Evolutionary conservation across 805 yeast genomes (phyloP).

Genomic region (Alloascoidea africana): DNA sequence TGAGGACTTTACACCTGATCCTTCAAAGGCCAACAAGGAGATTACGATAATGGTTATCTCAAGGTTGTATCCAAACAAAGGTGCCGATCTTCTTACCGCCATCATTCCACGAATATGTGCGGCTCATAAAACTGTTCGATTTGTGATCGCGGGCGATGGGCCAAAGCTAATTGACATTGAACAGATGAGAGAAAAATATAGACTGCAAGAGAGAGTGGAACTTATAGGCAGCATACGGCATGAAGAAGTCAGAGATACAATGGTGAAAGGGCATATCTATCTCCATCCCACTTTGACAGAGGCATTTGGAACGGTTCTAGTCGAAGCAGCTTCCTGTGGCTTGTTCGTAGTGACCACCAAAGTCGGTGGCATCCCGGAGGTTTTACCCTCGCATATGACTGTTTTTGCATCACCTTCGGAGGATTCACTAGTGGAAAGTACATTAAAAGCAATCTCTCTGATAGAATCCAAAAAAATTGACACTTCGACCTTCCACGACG

Average conservation of each 20-base stretch:
- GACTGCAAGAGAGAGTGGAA: slow-evolving; percentile 76
- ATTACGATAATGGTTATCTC: slow-evolving; percentile 87
- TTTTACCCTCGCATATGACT: slow-evolving; percentile 85
- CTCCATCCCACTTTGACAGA: slow-evolving; percentile 90
- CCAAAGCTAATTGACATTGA: slow-evolving; percentile 89
- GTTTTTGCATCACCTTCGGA: slow-evolving; percentile 83
- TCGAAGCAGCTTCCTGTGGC: slow-evolving; percentile 97
- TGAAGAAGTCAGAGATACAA: slow-evolving; percentile 83
- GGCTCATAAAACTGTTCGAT: slow-evolving; percentile 45
- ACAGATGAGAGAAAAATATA: slow-evolving; percentile 82
- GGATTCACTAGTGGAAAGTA: slow-evolving; percentile 59
- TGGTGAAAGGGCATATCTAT: slow-evolving; percentile 89
- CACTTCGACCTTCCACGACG: slow-evolving; percentile 63
- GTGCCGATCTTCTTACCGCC: slow-evolving; percentile 77
- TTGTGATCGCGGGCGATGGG: slow-evolving; percentile 92
- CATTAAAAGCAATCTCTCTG: slow-evolving; percentile 51
- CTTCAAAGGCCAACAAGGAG: slow-evolving; percentile 16
- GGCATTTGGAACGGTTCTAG: slow-evolving; percentile 94
- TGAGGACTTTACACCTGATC: slow-evolving; percentile 44
- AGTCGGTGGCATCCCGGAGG: slow-evolving; percentile 98
- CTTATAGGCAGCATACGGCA: slow-evolving; percentile 80
- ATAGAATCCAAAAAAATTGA: slow-evolving; percentile 46
- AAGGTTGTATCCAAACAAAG: slow-evolving; percentile 88
- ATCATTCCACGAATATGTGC: slow-evolving; percentile 74
- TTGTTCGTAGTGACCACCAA: slow-evolving; percentile 83